Conservation (phyloP, 331 rosid species). For the Quercus phellos region DNA sequence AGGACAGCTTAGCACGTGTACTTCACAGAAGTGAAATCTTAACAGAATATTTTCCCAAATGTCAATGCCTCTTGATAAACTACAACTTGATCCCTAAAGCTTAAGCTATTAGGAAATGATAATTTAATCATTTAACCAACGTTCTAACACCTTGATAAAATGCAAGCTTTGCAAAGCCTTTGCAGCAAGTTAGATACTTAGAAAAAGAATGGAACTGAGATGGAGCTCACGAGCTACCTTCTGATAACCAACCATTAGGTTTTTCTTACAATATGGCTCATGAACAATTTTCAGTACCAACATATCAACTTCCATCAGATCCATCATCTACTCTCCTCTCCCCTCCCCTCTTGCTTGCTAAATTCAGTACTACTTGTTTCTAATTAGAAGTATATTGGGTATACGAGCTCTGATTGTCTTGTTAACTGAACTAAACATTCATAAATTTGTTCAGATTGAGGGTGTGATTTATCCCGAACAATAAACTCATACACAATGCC, state of each 20-base stretch:
- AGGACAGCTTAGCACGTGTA: neutral
- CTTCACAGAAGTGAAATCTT: neutral
- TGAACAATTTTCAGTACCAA: neutral
- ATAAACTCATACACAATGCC: slow-evolving; percentile 58
- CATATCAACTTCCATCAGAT: neutral
- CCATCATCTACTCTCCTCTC: neutral
- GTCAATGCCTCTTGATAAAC: neutral
- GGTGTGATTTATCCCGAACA: slow-evolving; percentile 56
- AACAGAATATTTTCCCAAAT: neutral
- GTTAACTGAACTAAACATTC: slow-evolving; percentile 52
- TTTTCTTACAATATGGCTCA: neutral
- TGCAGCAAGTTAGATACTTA: neutral
- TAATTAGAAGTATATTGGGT: slow-evolving; percentile 12
- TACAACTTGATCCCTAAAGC: too few species aligned
- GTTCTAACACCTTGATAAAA: neutral
- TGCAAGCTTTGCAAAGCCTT: neutral
- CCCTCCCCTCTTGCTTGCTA: neutral
- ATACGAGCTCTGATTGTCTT: slow-evolving; percentile 43
- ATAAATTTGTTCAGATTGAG: slow-evolving; percentile 41
- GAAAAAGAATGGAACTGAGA: neutral
- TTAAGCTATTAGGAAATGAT: too few species aligned
- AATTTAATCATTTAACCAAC: too few species aligned
- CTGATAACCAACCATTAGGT: neutral
- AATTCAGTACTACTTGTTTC: neutral
- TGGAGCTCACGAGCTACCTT: neutral